Evolutionary conservation across 2,329 filamentous ascomycete genomes (phyloP).

Genomic region (Fonsecaea nubica): DNA sequence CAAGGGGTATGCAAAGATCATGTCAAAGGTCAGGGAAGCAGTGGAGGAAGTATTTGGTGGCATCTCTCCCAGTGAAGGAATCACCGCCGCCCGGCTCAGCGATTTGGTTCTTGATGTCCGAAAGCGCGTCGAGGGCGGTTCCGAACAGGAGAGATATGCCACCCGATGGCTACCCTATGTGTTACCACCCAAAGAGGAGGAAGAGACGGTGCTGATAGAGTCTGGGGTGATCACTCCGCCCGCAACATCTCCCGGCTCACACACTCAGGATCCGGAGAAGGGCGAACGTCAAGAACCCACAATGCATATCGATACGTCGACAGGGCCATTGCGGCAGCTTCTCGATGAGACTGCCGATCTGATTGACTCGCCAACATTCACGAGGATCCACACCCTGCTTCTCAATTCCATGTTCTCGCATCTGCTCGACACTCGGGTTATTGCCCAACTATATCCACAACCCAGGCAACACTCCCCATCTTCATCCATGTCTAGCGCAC

Average conservation of each 20-base stretch:
- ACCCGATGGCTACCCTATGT: constrained; percentile 83
- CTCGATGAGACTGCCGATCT: constrained; percentile 96
- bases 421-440: constrained; percentile 81
- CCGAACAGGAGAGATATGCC: constrained; percentile 65
- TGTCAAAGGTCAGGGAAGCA: constrained; percentile 80
- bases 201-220: constrained; percentile 82
- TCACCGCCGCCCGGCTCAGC: constrained; percentile 79
- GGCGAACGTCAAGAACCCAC: constrained; percentile 17
- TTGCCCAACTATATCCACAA: constrained; percentile 75
- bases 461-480: constrained; percentile 47
- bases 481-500: constrained; percentile 57
- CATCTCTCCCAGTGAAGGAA: constrained; percentile 84
- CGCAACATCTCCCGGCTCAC: constrained; percentile 44
- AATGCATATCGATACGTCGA: constrained; percentile 36
- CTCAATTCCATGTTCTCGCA: constrained; percentile 87
- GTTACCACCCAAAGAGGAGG: constrained; percentile 72
- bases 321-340: constrained; percentile 72
- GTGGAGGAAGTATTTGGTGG: constrained; percentile 90
- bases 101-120: constrained; percentile 83
- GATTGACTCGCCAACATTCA: constrained; percentile 90
- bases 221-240: constrained; percentile 71
- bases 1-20: constrained; percentile 82
- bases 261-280: constrained; percentile 32
- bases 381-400: constrained; percentile 81
- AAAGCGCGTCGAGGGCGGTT: constrained; percentile 79